Evolutionary conservation across 371 early-diverging fungal species (phyloP), one percentile per base, ranked within the genome.

Genomic region (Mortierella sp.): DNA sequence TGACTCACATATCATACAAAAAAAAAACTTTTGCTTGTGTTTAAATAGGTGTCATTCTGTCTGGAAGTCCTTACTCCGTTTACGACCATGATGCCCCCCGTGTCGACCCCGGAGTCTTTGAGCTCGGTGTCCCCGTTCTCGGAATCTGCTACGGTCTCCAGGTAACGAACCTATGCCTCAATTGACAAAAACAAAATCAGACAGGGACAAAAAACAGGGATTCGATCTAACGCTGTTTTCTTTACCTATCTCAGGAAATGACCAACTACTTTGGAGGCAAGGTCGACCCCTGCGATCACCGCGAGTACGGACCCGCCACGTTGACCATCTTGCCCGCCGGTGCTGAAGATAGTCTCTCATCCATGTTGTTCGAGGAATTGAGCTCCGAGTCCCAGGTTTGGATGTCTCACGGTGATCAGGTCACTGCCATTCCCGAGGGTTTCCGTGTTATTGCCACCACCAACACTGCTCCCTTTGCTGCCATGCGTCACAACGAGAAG

Each of bases 101-200:
- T 72, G 94, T 97, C 15, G 97, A 98, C 72, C 89, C 92, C 30
- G 94, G 86, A 43, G 89, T 97, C 47, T 97, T 95, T 84, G 88
- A 89, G 51, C 85, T 94, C 30, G 93, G 92, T 64, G 93, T 95
- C 32, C 97, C 99, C 37, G 86, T 97, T 27, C 89, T 98, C 50
- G 99, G 99, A 81, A 97, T 98, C 80, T 98, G 99, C 86, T 98
- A 97, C 70, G 99, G 99, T 69, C 89, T 98, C 63, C 97, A 94
- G 80, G 87, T 86, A 80, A 53, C 12, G 24, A 17, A n/a, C n/a
- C n/a, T n/a, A n/a, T n/a, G n/a, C n/a, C n/a, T n/a, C n/a, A n/a
- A n/a, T n/a, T n/a, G n/a, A n/a, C n/a, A n/a, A n/a, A n/a, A n/a
- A n/a, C n/a, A n/a, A n/a, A n/a, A n/a, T n/a, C n/a, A n/a, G n/a